phyloP scores from a whole-genome alignment of 345 rosid species.

The Anacardium occidentale region DNA sequence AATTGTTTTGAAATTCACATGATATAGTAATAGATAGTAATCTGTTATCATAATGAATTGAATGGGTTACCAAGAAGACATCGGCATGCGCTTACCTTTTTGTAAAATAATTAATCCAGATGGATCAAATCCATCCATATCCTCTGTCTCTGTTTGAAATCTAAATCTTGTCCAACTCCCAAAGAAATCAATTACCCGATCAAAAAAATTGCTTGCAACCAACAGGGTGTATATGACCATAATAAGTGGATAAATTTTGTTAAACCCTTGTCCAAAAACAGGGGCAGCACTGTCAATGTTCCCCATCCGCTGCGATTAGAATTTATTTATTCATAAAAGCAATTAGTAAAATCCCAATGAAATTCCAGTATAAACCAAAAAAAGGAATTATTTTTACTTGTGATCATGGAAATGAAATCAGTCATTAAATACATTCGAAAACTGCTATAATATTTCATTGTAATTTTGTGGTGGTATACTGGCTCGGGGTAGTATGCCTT shows the following conservation, averaged over 20 bases:
- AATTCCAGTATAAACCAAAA: not conserved
- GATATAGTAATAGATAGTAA: not conserved
- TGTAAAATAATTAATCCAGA: conserved; percentile 88
- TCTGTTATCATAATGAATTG: not conserved
- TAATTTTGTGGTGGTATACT: too few species aligned
- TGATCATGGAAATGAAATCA: not conserved
- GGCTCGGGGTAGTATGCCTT: too few species aligned
- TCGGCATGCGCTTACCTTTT: conserved; percentile 48
- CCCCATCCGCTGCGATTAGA: conserved; percentile 85
- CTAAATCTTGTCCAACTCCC: conserved; percentile 93
- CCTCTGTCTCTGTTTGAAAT: conserved; percentile 83
- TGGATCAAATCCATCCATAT: conserved; percentile 88
- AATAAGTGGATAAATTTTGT: conserved; percentile 91
- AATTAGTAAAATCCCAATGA: conserved; percentile 10
- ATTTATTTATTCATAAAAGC: conserved; percentile 7
- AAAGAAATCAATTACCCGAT: conserved; percentile 78
- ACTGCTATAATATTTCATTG: not conserved
- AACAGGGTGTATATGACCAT: conserved; percentile 92
- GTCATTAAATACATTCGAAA: not conserved
- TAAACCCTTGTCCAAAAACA: conserved; percentile 77
- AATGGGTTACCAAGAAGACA: not conserved
- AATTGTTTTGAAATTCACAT: not conserved
- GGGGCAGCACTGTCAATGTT: conserved; percentile 83
- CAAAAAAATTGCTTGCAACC: conserved; percentile 93
- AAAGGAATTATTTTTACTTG: too few species aligned